These are phyloP conservation scores for Neotropicomus parvogracilis DNA, from an alignment of 1,284 basidiomycete genomes.

Conservation along the genomic window DNA sequence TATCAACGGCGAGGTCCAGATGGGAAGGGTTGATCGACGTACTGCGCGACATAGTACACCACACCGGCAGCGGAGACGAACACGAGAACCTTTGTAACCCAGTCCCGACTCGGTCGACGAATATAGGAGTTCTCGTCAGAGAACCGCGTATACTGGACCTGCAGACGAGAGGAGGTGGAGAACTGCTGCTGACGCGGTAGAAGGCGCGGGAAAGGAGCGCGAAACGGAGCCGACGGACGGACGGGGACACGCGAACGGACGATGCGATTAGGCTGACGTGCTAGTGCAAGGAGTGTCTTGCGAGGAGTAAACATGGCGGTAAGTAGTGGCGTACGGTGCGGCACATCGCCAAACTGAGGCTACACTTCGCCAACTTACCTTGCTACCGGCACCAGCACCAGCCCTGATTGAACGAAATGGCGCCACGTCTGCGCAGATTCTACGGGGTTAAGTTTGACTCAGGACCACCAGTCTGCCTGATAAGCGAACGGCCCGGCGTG, in stretches of 20 bases:
- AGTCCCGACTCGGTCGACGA: slow-evolving; percentile 11
- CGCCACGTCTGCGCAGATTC: too few relatives aligned
- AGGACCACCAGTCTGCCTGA: slow-evolving; percentile 14
- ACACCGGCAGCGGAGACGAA: slow-evolving; percentile 24
- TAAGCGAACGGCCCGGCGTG: slow-evolving; percentile 24
- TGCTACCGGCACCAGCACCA: too few relatives aligned
- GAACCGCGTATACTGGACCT: slow-evolving; percentile 30
- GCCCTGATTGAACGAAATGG: too few relatives aligned
- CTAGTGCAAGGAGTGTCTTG: slow-evolving; percentile 3
- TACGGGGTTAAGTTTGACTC: too few relatives aligned
- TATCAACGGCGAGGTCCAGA: not conserved
- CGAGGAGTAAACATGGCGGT: slow-evolving; percentile 12
- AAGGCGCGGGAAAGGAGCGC: slow-evolving; percentile 1
- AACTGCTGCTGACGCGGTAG: slow-evolving; percentile 16
- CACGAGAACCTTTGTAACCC: slow-evolving; percentile 16
- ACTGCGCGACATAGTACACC: slow-evolving; percentile 32
- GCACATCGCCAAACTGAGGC: too few relatives aligned
- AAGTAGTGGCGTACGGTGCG: too few relatives aligned
- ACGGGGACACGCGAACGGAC: not conserved
- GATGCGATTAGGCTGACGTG: not conserved
- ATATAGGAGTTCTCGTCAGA: slow-evolving; percentile 9
- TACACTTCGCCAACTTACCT: too few relatives aligned
- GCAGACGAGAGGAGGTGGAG: slow-evolving; percentile 21
- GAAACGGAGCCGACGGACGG: not conserved
- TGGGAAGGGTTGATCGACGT: slow-evolving; percentile 7